Conservation (phyloP, 164 flowering plant species). For the Warburgia ugandensis region DNA sequence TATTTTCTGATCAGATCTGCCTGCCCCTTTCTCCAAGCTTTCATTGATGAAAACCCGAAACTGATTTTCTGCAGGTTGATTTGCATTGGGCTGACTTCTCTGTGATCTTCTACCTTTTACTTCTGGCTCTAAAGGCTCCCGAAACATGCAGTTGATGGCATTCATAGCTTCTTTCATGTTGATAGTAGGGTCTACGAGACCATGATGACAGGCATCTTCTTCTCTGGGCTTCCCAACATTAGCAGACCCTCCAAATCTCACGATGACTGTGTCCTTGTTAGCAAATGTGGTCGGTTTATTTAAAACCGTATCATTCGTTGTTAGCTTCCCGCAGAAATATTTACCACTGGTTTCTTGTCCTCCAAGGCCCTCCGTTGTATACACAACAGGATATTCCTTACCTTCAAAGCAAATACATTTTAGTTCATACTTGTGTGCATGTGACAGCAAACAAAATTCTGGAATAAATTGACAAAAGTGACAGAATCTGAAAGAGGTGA, state of each 20-base stretch:
- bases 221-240: slow-evolving; percentile 59
- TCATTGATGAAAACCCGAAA: slow-evolving; percentile 62
- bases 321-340: background rate
- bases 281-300: slow-evolving; percentile 17
- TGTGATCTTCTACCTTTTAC: too few species aligned
- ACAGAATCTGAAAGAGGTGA: background rate
- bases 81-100: slow-evolving; percentile 28
- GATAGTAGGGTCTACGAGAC: slow-evolving; percentile 89
- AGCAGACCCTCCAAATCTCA: slow-evolving; percentile 66
- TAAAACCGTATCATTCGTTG: background rate
- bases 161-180: slow-evolving; percentile 88
- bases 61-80: slow-evolving; percentile 20
- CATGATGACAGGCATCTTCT: slow-evolving; percentile 94
- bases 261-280: slow-evolving; percentile 61
- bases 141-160: slow-evolving; percentile 83
- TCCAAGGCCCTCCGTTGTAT: background rate
- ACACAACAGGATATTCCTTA: background rate
- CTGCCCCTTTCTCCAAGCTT: slow-evolving; percentile 19
- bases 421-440: background rate
- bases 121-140: slow-evolving; percentile 68
- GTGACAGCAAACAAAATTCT: background rate
- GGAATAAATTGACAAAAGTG: background rate
- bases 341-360: background rate
- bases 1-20: slow-evolving; percentile 13
- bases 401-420: background rate